phyloP scores from a whole-genome alignment of 306 rosid genomes.

The Trifolium dubium region DNA sequence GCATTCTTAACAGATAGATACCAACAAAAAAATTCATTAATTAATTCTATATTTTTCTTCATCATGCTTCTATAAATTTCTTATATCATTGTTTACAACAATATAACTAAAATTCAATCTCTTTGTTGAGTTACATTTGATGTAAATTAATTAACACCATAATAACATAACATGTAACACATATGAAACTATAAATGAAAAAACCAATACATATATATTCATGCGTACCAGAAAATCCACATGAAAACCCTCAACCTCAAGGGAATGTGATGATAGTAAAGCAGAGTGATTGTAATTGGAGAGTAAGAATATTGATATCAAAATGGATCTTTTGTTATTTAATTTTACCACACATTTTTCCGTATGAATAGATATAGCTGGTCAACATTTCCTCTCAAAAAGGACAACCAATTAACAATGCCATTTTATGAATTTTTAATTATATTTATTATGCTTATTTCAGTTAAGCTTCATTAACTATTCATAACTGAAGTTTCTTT shows the following conservation, averaged over 20 bases:
- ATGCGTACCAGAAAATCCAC: background rate
- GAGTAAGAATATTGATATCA: background rate
- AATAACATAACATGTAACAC: background rate
- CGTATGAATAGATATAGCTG: constrained; percentile 1
- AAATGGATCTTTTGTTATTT: background rate
- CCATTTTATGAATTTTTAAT: background rate
- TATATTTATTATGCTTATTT: background rate
- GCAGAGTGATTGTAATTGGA: background rate
- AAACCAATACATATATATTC: background rate
- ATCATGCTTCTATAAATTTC: too few relatives aligned
- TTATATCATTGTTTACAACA: too few relatives aligned
- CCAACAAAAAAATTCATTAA: too few relatives aligned
- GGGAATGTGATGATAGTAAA: background rate
- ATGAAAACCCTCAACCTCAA: background rate
- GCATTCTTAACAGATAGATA: too few relatives aligned
- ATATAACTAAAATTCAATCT: background rate
- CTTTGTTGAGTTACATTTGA: background rate
- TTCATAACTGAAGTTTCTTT: background rate
- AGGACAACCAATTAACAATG: background rate
- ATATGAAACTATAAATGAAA: background rate
- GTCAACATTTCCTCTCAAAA: background rate
- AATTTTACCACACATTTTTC: background rate
- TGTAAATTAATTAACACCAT: background rate
- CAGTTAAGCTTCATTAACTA: constrained; percentile 1
- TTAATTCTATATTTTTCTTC: too few relatives aligned